Percentiles rank a stretch among this genome's conserved stretches.
Conservation (phyloP, 2,329 filamentous ascomycete genomes). For the Fusarium sp. region DNA sequence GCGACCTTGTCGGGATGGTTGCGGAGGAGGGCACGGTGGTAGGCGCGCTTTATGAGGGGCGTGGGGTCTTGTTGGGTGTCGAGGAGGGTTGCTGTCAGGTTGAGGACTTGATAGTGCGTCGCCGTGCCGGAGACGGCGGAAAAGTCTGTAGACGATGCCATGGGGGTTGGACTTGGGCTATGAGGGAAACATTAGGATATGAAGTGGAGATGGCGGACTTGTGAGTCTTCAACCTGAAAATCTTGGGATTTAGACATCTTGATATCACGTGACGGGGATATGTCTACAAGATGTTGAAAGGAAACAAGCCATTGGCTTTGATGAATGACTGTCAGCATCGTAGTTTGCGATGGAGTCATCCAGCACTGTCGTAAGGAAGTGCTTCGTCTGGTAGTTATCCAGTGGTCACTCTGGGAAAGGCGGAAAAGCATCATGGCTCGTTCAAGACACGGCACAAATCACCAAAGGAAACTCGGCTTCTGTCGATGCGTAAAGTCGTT, state of each 20-base stretch:
- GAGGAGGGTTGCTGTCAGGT: slow-evolving; percentile 59
- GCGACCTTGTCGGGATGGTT: slow-evolving; percentile 69
- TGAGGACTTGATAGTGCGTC: slow-evolving; percentile 69
- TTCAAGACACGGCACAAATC: neutral
- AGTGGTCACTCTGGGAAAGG: neutral
- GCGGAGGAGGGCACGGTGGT: slow-evolving; percentile 68
- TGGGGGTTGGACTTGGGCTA: neutral
- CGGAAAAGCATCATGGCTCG: too few species aligned
- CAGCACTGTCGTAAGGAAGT: neutral
- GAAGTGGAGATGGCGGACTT: neutral
- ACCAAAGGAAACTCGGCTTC: neutral
- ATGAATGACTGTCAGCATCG: neutral
- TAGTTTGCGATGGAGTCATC: neutral
- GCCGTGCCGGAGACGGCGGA: slow-evolving; percentile 39
- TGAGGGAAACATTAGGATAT: neutral
- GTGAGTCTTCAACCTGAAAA: slow-evolving; percentile 13
- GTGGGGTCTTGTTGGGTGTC: slow-evolving; percentile 53
- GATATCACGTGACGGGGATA: slow-evolving; percentile 39
- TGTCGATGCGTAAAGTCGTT: slow-evolving; percentile 10
- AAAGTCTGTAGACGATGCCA: slow-evolving; percentile 19
- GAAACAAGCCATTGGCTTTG: neutral
- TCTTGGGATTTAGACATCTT: slow-evolving; percentile 1
- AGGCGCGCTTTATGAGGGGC: slow-evolving; percentile 66
- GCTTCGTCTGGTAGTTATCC: neutral
- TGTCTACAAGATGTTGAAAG: neutral